Base-by-base conservation (phyloP, 1,284 basidiomycete species). In the Pseudozyma sp. region DNA sequence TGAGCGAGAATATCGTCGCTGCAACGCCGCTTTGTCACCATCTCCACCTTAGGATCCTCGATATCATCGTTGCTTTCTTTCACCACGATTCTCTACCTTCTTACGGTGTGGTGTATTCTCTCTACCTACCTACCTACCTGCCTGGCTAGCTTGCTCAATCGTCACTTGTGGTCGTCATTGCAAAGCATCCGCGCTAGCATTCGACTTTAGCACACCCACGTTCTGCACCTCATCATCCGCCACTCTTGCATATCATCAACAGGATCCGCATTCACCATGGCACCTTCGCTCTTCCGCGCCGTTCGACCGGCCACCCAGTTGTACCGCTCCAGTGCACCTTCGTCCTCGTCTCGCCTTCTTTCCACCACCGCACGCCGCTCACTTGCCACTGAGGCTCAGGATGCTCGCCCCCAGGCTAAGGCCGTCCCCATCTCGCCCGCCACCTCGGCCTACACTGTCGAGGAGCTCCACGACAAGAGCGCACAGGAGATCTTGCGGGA, bases 401-500 rank as follows among this genome's bases (percentile, higher is more conserved):
- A 66, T 52, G 59, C 54, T 9, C 59, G 52, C 9, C 71, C 75
- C 18, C 45, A 67, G 43, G 52, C 36, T 25, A 78, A 78, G 58
- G 64, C 71, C 6, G 58, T 57, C 18, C 58, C 69, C 34, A 67
- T 43, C 42, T 70, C 70, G 43, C 78, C 78, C 21, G 64, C 74
- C 55, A 71, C 68, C 56, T 59, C 60, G 21, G 77, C 76, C 48
- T 77, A 72, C 63, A 81, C 60, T 21, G 77, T 77, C 55, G 80
- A 78, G 68, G 85, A 85, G 56, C 85, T 96, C 64, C 93, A 95
- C 81, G 89, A 90, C 56, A 88, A 93, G 87, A 87, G 88, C 76
- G 91, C 92, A 2, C 86, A 90, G 44, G 91, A 95, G 76, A 92
- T 96, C 80, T 86, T 97, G 64, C 87, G 88, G 57, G 92, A 94